Base-by-base conservation (phyloP, 805 yeast species). In the Cyberlindnera mrakii region DNA sequence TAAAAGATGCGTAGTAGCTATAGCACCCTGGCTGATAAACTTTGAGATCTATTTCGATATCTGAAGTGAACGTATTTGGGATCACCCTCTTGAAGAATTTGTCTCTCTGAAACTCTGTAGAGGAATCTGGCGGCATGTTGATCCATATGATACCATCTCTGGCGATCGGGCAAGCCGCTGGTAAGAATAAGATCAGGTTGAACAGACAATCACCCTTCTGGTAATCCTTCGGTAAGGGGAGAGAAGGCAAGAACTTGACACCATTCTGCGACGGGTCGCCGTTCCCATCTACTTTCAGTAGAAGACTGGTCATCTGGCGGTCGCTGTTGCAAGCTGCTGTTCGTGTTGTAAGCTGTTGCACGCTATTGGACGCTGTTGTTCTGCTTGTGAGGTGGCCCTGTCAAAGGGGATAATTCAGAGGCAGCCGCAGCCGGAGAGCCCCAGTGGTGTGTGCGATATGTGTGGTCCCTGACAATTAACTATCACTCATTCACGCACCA, bases 21-120 rank as follows among this genome's bases (percentile, higher is more conserved):
- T 74, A 91, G 2, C 95, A 75, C 3, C 99, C 99, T 1, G 96
- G 89, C 6, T 58, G 63, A 55, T 63, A 77, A 42, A 91, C 76
- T 8, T 75, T 70, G 40, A 91, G 68, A 46, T 75, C 78, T 16
- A 90, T 64, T 30, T 67, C 60, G 40, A 76, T 69, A 58, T 89
- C 93, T 40, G 73, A 61, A 54, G 79, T 80, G 59, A 90, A 82
- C 1, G 80, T 69, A n/a, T 77, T 65, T 7, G 66, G 65, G 42
- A 83, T 71, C 34, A 71, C 59, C 43, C 70, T 69, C 35, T 77
- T 71, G 48, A 72, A 68, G 60, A 75, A 86, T 39, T 64, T 68
- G 35, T 70, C 59, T 48, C 97, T 72, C 14, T 75, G 70, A 54
- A 84, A 90, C 9, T 51, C 55, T 3, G 65, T 62, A 4, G 52